Percentiles rank a stretch among this genome's conserved stretches.
phyloP scores from a whole-genome alignment of 2,329 filamentous ascomycete genomes.

The Chalaropsis ovoidea region DNA sequence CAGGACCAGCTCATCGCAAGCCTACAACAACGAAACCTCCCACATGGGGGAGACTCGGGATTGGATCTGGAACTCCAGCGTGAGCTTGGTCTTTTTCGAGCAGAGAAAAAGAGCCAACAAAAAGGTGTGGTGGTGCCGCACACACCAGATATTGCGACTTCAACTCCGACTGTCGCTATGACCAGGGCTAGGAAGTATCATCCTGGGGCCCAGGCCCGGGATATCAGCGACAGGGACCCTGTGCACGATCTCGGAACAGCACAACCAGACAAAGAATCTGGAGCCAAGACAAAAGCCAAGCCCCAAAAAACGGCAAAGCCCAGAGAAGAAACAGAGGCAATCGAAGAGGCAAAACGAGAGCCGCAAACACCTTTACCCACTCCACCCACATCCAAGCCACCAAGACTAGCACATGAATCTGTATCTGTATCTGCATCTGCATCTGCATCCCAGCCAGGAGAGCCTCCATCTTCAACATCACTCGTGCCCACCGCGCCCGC shows the following conservation, averaged over 20 bases:
- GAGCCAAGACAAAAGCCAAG: constrained; percentile 16
- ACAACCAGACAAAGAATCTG: constrained; percentile 1
- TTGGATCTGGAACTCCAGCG: background rate
- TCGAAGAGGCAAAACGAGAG: constrained; percentile 4
- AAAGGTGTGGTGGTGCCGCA: constrained; percentile 10
- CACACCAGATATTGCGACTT: constrained; percentile 1
- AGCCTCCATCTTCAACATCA: background rate
- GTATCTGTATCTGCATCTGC: no score
- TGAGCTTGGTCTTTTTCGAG: constrained; percentile 8
- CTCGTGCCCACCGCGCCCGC: background rate
- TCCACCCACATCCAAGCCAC: background rate
- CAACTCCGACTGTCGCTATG: constrained; percentile 9
- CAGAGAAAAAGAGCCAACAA: background rate
- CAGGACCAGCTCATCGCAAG: background rate
- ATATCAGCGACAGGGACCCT: constrained; percentile 11
- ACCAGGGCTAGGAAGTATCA: constrained; percentile 13
- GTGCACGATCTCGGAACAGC: constrained; percentile 15
- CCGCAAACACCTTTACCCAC: background rate
- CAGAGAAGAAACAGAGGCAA: background rate
- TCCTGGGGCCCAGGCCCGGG: constrained; percentile 11
- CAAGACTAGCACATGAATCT: background rate
- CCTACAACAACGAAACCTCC: background rate
- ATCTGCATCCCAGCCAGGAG: background rate
- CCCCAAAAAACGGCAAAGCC: constrained; percentile 1
- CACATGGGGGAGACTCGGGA: background rate